These are phyloP conservation scores for Aspergillus fructus DNA, from an alignment of 2,329 filamentous ascomycete genomes.

Conservation along the genomic window DNA sequence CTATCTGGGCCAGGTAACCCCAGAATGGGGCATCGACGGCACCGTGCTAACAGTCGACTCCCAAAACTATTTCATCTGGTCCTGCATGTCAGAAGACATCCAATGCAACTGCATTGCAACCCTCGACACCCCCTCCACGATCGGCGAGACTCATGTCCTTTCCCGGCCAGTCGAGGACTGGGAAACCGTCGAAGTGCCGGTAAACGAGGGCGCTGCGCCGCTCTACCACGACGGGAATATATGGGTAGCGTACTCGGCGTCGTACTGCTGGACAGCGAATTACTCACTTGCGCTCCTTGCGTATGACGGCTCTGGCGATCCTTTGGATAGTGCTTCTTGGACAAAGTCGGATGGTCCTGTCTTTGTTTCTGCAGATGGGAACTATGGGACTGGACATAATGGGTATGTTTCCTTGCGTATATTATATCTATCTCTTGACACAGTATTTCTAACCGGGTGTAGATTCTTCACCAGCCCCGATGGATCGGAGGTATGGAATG, in stretches of 20 bases:
- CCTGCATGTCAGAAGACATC: conserved; percentile 49
- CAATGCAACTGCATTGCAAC: conserved; percentile 18
- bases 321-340: conserved; percentile 48
- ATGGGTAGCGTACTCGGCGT: conserved; percentile 56
- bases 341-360: conserved; percentile 52
- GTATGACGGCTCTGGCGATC: conserved; percentile 54
- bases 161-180: conserved; percentile 53
- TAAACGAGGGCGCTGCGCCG: conserved; percentile 57
- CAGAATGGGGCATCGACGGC: conserved; percentile 56
- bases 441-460: background rate
- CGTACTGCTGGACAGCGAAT: conserved; percentile 56
- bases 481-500: conserved; percentile 54
- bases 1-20: conserved; percentile 50
- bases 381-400: conserved; percentile 59
- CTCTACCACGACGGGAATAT: conserved; percentile 56
- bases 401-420: conserved; percentile 18
- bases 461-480: conserved; percentile 58
- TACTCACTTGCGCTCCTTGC: conserved; percentile 57
- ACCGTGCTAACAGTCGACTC: conserved; percentile 51
- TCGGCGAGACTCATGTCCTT: conserved; percentile 50
- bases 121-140: conserved; percentile 16
- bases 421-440: background rate
- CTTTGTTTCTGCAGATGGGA: conserved; percentile 55
- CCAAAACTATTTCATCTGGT: conserved; percentile 56
- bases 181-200: conserved; percentile 51